Base-by-base conservation (phyloP, 768 basidiomycete genomes). In the Lepiota venenata region DNA sequence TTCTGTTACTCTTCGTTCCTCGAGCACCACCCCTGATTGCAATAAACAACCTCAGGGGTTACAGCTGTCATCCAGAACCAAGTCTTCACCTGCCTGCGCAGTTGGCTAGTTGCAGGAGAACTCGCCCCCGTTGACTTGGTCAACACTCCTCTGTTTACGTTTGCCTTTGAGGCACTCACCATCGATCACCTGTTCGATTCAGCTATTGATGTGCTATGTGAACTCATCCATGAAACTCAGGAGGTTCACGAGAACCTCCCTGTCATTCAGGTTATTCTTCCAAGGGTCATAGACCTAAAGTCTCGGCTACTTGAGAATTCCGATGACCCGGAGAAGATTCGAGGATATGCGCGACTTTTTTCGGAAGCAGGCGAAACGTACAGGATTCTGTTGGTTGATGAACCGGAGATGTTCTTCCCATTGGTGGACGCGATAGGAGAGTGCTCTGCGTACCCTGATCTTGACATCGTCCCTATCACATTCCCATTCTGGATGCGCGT, bases 401-500 rank as follows among this genome's bases (percentile, higher is more conserved):
- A 98, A 66, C 85, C 90, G 7, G 88, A 93, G 57, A 88, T 90
- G 0, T 97, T 98, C 71, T 91, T 93, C 70, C 93, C 96, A 0
- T 84, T 99, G 59, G 92, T 99, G 18, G 88, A 96, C 62, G 95
- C 93, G 20, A 95, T 99, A 60, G 89, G 89, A 8, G 82, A 88
- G 63, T 98, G 96, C 65, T 88, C 97, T 12, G 91, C 91, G 1
- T 96, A 91, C 71, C 81, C 81, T 14, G 93, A 98, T 66, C 85
- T 98, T 54, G 97, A 98, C 65, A 90, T 98, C 64, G 95, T 97
- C 25, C 91, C 89, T 3, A 95, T 98, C 69, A 98, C 97, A 10
- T 98, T 98, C 76, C 85, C 88, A 25, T 98, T 99, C 77, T 99
- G 97, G 97, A 94, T 93, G 84, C 87, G 90, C 15, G 85, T 99